Evolutionary conservation across 2,329 filamentous ascomycete genomes (phyloP), one percentile per base, ranked within the genome.

Genomic region (Cladosporium sp.): DNA sequence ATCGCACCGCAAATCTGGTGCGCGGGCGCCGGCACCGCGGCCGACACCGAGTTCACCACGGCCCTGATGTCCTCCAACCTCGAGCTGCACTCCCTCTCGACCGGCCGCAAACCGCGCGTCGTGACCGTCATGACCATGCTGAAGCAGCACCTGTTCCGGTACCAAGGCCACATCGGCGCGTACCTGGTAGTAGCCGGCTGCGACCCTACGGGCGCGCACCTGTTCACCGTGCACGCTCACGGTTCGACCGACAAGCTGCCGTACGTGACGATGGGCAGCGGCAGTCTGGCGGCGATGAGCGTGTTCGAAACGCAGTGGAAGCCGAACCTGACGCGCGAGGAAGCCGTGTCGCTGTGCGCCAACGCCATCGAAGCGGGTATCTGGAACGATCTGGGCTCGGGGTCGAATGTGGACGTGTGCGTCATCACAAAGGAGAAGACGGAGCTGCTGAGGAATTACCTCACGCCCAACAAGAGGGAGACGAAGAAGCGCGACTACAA

Each of bases 111-210:
- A 73, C 92, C 93, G 54, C 90, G 93, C 68, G 95, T 99, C 62
- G 91, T 96, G 61, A 99, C 93, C 56, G 95, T 91, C 80, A 99
- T 99, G 93, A 99, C 93, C 45, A 86, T 99, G 79, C 85, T 99
- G 59, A 99, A 99, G 80, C 93, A 99, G 76, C 93, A 99, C 72
- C 88, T 99, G 56, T 99, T 99, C 86, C 85, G 88, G 63, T 89
- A 99, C 79, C 93, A 99, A 72, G 93, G 93, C 61, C 82, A 99
- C 76, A 96, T 99, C 62, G 93, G 95, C 62, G 93, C 93, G 58
- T 99, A 99, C 73, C 85, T 99, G 52, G 93, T 99, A 60, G 89
- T 99, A 52, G 93, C 93, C 32, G 93, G 93, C 59, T 91, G 95
- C 66, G 93, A 99, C 70, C 92, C 95, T 29, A 99, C 93, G 1